Base-by-base conservation (phyloP, 805 yeast species). In the Schwanniomyces vanrijiae region DNA sequence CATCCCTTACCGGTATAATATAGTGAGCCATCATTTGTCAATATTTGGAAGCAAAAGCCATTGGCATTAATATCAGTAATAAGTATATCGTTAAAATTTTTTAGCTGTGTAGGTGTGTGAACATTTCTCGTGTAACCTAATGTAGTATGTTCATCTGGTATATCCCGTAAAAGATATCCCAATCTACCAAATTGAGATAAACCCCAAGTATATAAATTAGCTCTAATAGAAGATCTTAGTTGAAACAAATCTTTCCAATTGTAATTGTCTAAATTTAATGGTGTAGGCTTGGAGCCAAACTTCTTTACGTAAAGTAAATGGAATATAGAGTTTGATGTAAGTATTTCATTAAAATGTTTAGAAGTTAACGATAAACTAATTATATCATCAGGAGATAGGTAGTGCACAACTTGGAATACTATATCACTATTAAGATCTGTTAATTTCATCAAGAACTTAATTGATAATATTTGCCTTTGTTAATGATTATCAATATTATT, bases 1-100 rank as follows among this genome's bases (percentile, higher is more conserved):
- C 69, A 66, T 37, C 51, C 47, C 8, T 54, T 44, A 0, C 86
- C 89, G 4, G 86, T 78, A 26, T 71, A 72, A 60, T 72, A 84
- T 5, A 86, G 58, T 4, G 75, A 66, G 0, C 91, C 90, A 0
- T 72, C 61, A 24, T 72, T 70, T 0, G 86, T 77, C 29, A 86
- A 64, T 2, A 86, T 66, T 43, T 82, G 81, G 50, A 83, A 81
- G 3, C 83, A 76, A 56, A 75, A 85, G 1, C 92, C 92, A 25
- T 86, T 86, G 7, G 83, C 82, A 20, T 78, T 69, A 0, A 85
- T 66, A 52, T 80, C 84, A 0, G 74, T 57, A 1, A 78, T 59
- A 2, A 65, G 52, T 20, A 59, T 51, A 3, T 65, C 58, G 4
- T 68, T 61, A 38, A 81, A 64, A 2, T 65, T 62, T 1, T 63